Evolutionary conservation across 139 green algal genomes (phyloP).

Genomic region (Tetraselmis striata): DNA sequence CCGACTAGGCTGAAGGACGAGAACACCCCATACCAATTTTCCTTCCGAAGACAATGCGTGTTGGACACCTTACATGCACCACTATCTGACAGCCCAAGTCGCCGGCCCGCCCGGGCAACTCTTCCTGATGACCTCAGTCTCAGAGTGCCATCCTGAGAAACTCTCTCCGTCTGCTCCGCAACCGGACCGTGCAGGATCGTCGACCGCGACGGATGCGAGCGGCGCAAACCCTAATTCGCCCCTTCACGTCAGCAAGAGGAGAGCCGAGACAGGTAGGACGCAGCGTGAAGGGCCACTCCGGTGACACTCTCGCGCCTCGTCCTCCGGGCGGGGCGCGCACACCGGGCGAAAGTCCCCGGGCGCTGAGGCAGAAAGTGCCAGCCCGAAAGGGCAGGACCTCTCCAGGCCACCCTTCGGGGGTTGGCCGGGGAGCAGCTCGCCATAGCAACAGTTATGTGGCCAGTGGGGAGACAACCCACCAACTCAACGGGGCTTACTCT

Average conservation of each 20-base stretch:
- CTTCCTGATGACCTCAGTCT: neutral
- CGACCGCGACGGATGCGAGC: neutral
- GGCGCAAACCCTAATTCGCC: no score
- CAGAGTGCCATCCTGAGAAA: neutral
- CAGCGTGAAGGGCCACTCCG: conserved; percentile 77
- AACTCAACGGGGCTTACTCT: conserved; percentile 99
- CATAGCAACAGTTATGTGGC: conserved; percentile 97
- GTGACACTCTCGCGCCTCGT: conserved; percentile 19
- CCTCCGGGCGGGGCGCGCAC: conserved; percentile 19
- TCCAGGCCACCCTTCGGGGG: conserved; percentile 14
- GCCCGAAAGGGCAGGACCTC: conserved; percentile 79
- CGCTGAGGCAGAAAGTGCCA: conserved; percentile 93
- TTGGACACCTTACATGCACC: conserved; percentile 55
- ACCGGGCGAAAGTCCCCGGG: conserved; percentile 98
- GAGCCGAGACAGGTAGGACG: conserved; percentile 35
- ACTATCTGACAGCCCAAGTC: conserved; percentile 53
- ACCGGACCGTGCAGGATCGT: conserved; percentile 13
- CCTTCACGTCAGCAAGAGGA: no score
- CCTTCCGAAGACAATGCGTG: neutral
- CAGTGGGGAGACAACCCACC: conserved; percentile 65
- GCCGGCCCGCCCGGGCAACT: neutral
- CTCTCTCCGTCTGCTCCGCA: neutral
- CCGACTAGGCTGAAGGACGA: neutral
- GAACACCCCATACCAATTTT: neutral
- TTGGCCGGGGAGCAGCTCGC: conserved; percentile 76